Evolutionary conservation across 768 basidiomycete genomes (phyloP), one percentile per base, ranked within the genome.

Genomic region (Myochromella boudieri): DNA sequence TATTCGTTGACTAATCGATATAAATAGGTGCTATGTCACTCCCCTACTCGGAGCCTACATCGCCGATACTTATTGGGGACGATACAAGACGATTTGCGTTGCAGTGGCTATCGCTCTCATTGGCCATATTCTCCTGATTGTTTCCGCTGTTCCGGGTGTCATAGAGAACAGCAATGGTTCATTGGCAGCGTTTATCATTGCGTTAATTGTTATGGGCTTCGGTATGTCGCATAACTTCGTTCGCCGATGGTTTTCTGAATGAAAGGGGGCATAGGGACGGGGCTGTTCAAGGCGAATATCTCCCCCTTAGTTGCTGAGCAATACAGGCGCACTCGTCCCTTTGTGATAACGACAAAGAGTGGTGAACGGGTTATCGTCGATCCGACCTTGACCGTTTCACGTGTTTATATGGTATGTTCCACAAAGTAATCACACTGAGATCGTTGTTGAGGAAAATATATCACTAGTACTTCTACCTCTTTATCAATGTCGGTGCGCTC

Each of bases 241-340:
- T n/a, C 22, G 9, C 12, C 28, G 22, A 4, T 85, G 85, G 0
- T 76, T 80, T 6, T 75, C 70, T 1, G 69, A 65, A 34, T 63
- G 48, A 26, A 87, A 87, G 22, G 82, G 85, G 55, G 70, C 78
- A 20, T 84, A 65, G 80, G 86, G 11, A 77, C 86, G 9, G 87
- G 86, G 6, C 68, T 82, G 18, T 87, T 90, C 77, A 89, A 91
- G 66, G 66, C 82, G 1, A 90, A 88, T 60, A 82, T 91, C 52
- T 84, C 82, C 0, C 87, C 88, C 1, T 69, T 91, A 53, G 74
- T 91, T 18, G 89, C 89, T 8, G 89, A 91, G 61, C 89, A 91
- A 56, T 85, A 85, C 58, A 74, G 65, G 46, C 69, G 73, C 38
- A 80, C 75, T 8, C 72, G 71, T 49, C 68, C 73, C 11, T 86